phyloP scores from a whole-genome alignment of 1,284 basidiomycete species.

The Polyporus tsugae region DNA sequence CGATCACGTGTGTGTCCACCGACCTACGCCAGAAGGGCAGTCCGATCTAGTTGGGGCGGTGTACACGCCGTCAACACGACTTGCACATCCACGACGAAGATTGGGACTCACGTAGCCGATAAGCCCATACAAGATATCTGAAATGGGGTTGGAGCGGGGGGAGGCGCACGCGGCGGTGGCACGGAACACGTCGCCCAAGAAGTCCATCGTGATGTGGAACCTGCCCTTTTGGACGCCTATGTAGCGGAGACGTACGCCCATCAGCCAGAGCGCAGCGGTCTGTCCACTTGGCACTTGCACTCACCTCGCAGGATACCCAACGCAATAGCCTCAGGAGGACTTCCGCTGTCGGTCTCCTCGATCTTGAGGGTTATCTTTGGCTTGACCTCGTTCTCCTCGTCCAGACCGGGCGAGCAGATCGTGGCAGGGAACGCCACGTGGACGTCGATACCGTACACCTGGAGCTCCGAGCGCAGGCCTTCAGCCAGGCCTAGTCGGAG shows the following conservation, averaged over 20 bases:
- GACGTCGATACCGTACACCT: slow-evolving; percentile 82
- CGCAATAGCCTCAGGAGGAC: slow-evolving; percentile 76
- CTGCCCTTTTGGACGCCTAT: slow-evolving; percentile 77
- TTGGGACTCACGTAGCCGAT: slow-evolving; percentile 54
- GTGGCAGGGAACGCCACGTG: slow-evolving; percentile 92
- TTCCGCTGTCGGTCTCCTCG: slow-evolving; percentile 79
- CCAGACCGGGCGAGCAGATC: slow-evolving; percentile 85
- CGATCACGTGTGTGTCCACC: slow-evolving; percentile 57
- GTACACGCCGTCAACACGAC: background rate
- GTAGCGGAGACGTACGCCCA: background rate
- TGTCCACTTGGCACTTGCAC: background rate
- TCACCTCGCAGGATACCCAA: slow-evolving; percentile 36
- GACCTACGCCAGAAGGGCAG: slow-evolving; percentile 59
- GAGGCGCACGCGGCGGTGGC: slow-evolving; percentile 74
- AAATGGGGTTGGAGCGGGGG: slow-evolving; percentile 66
- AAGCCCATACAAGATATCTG: slow-evolving; percentile 60
- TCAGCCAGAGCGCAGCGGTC: background rate
- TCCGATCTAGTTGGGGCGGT: slow-evolving; percentile 48
- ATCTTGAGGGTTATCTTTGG: slow-evolving; percentile 84
- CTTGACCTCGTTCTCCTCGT: slow-evolving; percentile 85
- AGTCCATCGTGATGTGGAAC: slow-evolving; percentile 81
- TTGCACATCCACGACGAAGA: background rate
- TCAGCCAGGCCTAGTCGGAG: slow-evolving; percentile 81
- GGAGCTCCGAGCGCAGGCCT: slow-evolving; percentile 82
- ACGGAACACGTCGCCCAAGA: slow-evolving; percentile 76